phyloP scores from a whole-genome alignment of 176 grass and related monocot genomes.

The Musa schizocarpa region DNA sequence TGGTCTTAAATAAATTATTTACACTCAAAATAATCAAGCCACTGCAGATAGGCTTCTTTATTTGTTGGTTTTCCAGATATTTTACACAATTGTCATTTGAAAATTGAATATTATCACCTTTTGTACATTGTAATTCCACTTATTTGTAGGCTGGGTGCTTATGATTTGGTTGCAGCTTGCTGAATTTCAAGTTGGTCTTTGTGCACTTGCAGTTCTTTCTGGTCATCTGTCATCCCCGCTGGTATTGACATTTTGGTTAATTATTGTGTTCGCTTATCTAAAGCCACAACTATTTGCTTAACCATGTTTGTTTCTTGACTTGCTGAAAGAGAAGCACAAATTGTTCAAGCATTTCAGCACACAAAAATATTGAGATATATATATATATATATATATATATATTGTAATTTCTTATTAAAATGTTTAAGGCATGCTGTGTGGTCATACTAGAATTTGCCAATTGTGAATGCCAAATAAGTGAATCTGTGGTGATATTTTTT shows the following conservation, averaged over 20 bases:
- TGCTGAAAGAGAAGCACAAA: not conserved
- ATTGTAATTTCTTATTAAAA: no score
- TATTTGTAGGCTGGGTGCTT: not conserved
- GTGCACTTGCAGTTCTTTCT: slow-evolving; percentile 6
- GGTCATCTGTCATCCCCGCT: slow-evolving; percentile 38
- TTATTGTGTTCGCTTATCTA: not conserved
- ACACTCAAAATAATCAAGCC: not conserved
- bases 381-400: no score
- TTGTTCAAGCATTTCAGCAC: not conserved
- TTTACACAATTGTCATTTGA: not conserved
- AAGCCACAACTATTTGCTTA: not conserved
- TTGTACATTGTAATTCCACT: not conserved
- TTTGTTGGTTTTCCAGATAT: not conserved
- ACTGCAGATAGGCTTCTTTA: not conserved
- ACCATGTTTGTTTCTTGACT: not conserved
- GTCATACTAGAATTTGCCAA: not conserved
- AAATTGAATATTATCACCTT: not conserved
- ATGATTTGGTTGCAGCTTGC: not conserved
- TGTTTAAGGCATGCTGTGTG: not conserved
- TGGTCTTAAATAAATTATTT: not conserved
- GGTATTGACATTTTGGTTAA: slow-evolving; percentile 30
- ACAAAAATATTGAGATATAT: no score
- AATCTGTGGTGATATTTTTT: not conserved
- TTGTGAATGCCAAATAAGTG: not conserved
- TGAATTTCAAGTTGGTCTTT: slow-evolving; percentile 1